Conservation (phyloP, 768 basidiomycete species). For the Asterophora lycoperdoides region DNA sequence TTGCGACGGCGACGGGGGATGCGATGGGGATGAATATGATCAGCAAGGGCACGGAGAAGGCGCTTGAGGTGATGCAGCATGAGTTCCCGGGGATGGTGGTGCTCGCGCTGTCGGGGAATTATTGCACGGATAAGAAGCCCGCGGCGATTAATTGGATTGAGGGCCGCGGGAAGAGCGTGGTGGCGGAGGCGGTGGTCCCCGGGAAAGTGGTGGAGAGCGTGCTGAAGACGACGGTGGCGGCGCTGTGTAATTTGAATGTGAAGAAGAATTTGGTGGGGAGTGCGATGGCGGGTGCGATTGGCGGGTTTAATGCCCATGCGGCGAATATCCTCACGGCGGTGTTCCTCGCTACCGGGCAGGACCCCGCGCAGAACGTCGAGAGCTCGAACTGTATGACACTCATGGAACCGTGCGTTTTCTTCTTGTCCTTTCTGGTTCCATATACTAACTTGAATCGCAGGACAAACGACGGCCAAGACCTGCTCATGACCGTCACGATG, state of each 20-base stretch:
- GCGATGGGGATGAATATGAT: slow-evolving; percentile 99
- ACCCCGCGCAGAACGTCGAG: slow-evolving; percentile 98
- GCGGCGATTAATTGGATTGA: slow-evolving; percentile 99
- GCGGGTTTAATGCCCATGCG: slow-evolving; percentile 98
- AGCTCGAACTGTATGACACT: slow-evolving; percentile 98
- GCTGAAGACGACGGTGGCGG: slow-evolving; percentile 91
- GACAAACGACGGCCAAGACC: slow-evolving; percentile 83
- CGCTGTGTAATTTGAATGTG: slow-evolving; percentile 83
- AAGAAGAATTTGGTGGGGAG: slow-evolving; percentile 98
- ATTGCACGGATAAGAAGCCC: slow-evolving; percentile 99
- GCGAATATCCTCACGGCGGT: slow-evolving; percentile 96
- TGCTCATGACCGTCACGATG: slow-evolving; percentile 93
- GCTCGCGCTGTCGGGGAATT: slow-evolving; percentile 92
- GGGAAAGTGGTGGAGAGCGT: slow-evolving; percentile 85
- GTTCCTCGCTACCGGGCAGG: slow-evolving; percentile 95
- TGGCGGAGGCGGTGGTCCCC: slow-evolving; percentile 91
- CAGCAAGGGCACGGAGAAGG: slow-evolving; percentile 95
- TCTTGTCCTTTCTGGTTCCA: neutral
- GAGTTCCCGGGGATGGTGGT: slow-evolving; percentile 90
- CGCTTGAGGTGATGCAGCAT: slow-evolving; percentile 71
- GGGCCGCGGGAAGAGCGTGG: slow-evolving; percentile 95
- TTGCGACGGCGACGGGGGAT: slow-evolving; percentile 92
- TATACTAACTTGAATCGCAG: slow-evolving; percentile 33
- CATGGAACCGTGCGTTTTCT: slow-evolving; percentile 87
- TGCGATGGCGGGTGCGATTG: slow-evolving; percentile 97